These are phyloP conservation scores for Bonia amplexicaulis DNA, from an alignment of 176 grass and related monocot species.

Conservation along the genomic window DNA sequence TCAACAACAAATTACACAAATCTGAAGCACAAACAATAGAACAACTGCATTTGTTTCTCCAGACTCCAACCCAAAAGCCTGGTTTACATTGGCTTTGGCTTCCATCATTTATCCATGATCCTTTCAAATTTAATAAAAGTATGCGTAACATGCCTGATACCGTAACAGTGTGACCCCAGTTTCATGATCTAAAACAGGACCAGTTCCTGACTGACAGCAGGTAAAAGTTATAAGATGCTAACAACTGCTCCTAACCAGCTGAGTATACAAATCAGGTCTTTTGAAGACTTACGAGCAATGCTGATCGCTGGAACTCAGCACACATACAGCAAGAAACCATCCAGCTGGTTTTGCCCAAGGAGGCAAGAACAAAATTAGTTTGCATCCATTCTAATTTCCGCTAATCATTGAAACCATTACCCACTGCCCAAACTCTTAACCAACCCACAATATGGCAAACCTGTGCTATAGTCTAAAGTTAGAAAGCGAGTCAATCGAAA, in stretches of 20 bases:
- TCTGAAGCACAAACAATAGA: background rate
- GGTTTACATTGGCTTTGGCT: background rate
- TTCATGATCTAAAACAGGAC: conserved; percentile 5
- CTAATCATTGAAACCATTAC: background rate
- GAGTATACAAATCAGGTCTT: background rate
- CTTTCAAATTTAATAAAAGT: conserved; percentile 4
- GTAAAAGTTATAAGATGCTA: background rate
- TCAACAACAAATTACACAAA: background rate
- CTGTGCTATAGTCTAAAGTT: background rate
- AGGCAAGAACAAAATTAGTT: background rate
- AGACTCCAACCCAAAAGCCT: background rate
- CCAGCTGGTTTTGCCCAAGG: background rate
- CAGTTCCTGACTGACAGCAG: background rate
- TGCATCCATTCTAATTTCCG: background rate
- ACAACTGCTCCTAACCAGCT: background rate
- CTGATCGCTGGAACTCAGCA: background rate
- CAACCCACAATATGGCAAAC: background rate
- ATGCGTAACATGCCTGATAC: background rate
- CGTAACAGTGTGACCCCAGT: conserved; percentile 1
- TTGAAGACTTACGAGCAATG: background rate
- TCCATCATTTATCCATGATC: background rate
- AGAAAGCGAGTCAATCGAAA: background rate
- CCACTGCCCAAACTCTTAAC: background rate
- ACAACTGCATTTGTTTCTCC: background rate
- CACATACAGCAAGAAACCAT: conserved; percentile 6